Evolutionary conservation across 2,329 filamentous ascomycete genomes (phyloP).

Genomic region (Fusarium dlaminii): DNA sequence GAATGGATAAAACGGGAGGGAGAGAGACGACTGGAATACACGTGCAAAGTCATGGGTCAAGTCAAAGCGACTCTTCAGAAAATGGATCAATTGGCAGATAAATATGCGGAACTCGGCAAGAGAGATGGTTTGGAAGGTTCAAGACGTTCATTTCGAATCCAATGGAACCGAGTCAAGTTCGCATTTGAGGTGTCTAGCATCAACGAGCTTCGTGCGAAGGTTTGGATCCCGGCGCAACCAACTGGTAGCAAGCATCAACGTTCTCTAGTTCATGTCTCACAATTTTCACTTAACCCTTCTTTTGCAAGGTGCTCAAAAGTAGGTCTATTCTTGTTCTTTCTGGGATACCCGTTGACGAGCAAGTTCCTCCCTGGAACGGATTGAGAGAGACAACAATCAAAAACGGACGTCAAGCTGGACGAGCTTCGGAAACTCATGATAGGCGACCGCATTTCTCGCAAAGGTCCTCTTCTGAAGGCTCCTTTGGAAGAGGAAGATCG

Average conservation of each 20-base stretch:
- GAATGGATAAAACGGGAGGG: rapidly evolving
- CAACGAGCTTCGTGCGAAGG: background rate
- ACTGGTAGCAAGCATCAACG: rapidly evolving
- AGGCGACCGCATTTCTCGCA: rapidly evolving
- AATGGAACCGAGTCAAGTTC: background rate
- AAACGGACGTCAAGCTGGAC: rapidly evolving
- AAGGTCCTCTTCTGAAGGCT: rapidly evolving
- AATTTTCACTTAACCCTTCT: rapidly evolving
- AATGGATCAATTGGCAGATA: background rate
- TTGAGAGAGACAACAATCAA: background rate
- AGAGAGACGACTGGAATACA: background rate
- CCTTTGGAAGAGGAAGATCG: rapidly evolving
- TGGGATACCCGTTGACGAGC: rapidly evolving
- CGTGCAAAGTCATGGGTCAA: background rate
- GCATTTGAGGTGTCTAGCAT: background rate
- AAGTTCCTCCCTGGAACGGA: background rate
- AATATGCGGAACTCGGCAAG: rapidly evolving
- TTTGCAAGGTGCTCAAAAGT: background rate
- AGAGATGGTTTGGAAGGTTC: rapidly evolving
- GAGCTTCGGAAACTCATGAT: rapidly evolving
- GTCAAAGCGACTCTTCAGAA: background rate
- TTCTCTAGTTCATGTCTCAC: rapidly evolving
- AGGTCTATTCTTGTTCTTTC: rapidly evolving
- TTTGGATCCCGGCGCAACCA: rapidly evolving
- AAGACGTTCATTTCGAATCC: rapidly evolving